phyloP scores from a whole-genome alignment of 1,284 basidiomycete genomes.

The Rhizoctonia solani region DNA sequence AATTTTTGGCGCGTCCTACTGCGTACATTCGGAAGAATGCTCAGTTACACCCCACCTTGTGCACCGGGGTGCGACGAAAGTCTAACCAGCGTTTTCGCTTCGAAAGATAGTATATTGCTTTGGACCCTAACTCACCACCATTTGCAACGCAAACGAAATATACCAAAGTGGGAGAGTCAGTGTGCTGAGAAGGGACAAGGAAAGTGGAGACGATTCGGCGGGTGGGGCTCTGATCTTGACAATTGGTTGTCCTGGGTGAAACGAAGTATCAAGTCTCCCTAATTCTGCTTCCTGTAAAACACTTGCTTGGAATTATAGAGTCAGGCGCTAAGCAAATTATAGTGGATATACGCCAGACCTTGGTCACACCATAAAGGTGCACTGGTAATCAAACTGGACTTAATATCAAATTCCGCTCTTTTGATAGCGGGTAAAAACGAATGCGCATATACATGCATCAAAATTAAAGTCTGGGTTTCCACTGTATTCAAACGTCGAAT shows the following conservation, averaged over 20 bases:
- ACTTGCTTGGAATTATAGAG: not conserved
- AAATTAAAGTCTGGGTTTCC: too few relatives aligned
- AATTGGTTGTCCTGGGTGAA: slow-evolving; percentile 22
- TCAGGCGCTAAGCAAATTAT: not conserved
- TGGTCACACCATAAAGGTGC: too few relatives aligned
- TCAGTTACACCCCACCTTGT: not conserved
- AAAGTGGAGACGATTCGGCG: slow-evolving; percentile 17
- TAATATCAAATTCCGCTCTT: too few relatives aligned
- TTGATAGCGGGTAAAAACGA: too few relatives aligned
- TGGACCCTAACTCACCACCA: not conserved
- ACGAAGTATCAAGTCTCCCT: not conserved
- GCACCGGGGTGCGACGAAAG: slow-evolving; percentile 18
- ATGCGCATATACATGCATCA: too few relatives aligned
- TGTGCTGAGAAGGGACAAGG: slow-evolving; percentile 23
- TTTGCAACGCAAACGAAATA: not conserved
- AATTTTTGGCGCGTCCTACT: slow-evolving; percentile 10
- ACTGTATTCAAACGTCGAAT: too few relatives aligned
- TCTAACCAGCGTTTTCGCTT: not conserved
- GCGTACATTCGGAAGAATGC: slow-evolving; percentile 3
- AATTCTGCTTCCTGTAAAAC: not conserved
- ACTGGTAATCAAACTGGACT: too few relatives aligned
- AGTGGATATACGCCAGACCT: too few relatives aligned
- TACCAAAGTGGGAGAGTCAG: slow-evolving; percentile 11
- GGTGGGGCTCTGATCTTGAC: slow-evolving; percentile 1
- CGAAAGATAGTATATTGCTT: not conserved